Percentiles rank a stretch among this genome's conserved stretches.
These are phyloP conservation scores for Marchantia polymorpha DNA, from an alignment of 225 moss, liverwort and hornwort species.

Conservation along the genomic window DNA sequence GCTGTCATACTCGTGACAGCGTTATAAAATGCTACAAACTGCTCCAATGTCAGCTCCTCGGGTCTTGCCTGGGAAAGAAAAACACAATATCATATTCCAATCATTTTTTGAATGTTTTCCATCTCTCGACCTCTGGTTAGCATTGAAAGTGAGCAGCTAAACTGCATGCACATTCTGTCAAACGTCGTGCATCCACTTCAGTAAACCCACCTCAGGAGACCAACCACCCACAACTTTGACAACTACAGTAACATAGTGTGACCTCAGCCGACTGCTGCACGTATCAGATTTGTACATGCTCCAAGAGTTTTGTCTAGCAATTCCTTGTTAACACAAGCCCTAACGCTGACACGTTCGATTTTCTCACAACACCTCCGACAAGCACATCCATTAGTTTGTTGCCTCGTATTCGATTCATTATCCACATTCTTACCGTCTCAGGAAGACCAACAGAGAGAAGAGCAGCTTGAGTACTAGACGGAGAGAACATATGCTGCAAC, in stretches of 20 bases:
- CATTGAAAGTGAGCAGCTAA: background rate
- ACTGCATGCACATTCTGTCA: background rate
- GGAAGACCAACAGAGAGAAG: constrained; percentile 63
- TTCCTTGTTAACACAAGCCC: background rate
- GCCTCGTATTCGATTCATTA: too few relatives aligned
- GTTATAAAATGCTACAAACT: constrained; percentile 80
- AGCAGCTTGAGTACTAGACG: constrained; percentile 59
- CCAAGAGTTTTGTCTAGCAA: background rate
- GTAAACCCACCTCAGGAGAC: background rate
- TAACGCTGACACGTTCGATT: background rate
- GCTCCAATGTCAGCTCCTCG: constrained; percentile 72
- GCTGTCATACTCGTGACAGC: constrained; percentile 29
- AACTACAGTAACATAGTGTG: background rate
- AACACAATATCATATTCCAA: background rate
- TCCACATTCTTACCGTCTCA: constrained; percentile 55
- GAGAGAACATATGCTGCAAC: constrained; percentile 73
- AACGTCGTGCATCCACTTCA: background rate
- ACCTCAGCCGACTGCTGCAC: too few relatives aligned
- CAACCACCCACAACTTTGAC: background rate
- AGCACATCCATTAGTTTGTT: too few relatives aligned
- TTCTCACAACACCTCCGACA: background rate
- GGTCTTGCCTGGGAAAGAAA: constrained; percentile 66
- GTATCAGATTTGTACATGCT: background rate
- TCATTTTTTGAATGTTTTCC: background rate
- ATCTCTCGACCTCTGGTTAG: background rate